Evolutionary conservation across 129 eudicot species (phyloP).

Genomic region (Tanacetum coccineum): DNA sequence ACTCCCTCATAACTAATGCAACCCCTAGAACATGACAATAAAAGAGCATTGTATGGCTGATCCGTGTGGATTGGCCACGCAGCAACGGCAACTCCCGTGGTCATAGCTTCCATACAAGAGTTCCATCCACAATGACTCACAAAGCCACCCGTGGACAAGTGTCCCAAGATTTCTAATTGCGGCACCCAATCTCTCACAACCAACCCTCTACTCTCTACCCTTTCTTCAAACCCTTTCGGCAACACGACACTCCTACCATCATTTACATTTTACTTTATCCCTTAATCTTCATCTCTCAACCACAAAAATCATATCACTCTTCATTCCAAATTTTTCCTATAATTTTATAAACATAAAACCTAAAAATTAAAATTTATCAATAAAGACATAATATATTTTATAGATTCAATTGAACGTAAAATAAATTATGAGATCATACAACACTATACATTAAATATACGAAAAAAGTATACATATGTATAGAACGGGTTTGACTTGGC

Average conservation of each 20-base stretch:
- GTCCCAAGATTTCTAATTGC: conserved; percentile 41
- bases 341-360: too few species aligned
- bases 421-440: too few species aligned
- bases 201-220: conserved; percentile 31
- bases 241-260: neutral
- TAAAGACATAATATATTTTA: too few species aligned
- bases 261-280: conserved; percentile 4
- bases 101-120: conserved; percentile 44
- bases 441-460: too few species aligned
- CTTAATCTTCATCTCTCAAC: conserved; percentile 51
- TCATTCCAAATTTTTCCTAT: too few species aligned
- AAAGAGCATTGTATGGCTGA: conserved; percentile 42
- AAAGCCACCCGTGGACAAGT: conserved; percentile 48
- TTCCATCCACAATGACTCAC: conserved; percentile 65
- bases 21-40: conserved; percentile 27
- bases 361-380: too few species aligned
- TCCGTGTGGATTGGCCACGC: conserved; percentile 62
- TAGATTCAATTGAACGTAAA: too few species aligned
- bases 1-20: conserved; percentile 30
- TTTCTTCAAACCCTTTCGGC: conserved; percentile 39
- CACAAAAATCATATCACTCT: conserved; percentile 37
- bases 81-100: conserved; percentile 40
- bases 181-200: conserved; percentile 56
- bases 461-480: too few species aligned
- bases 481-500: too few species aligned